These are phyloP conservation scores for Trifolium repens DNA, from an alignment of 306 rosid genomes.

Conservation along the genomic window DNA sequence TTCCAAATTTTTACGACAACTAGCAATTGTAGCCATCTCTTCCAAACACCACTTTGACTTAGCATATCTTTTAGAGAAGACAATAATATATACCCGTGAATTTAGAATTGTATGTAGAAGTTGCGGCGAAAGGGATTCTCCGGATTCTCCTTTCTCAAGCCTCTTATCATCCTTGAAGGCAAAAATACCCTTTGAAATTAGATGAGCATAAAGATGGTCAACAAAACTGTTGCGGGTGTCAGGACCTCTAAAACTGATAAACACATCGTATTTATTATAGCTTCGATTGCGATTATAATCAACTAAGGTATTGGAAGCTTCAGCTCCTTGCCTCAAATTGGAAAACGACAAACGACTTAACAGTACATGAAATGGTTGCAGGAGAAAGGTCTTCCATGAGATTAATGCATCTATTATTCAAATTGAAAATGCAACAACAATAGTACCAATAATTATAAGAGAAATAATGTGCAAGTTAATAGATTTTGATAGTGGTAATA, in stretches of 20 bases:
- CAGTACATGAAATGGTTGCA: neutral
- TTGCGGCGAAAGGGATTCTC: neutral
- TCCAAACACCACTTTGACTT: conserved; percentile 37
- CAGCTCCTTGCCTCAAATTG: neutral
- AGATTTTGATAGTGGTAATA: too few species aligned
- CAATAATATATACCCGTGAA: conserved; percentile 2
- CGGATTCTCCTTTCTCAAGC: conserved; percentile 31
- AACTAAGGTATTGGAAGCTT: neutral
- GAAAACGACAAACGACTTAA: neutral
- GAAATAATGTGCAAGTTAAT: neutral
- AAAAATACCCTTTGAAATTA: conserved; percentile 17
- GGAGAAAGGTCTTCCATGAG: too few species aligned
- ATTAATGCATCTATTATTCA: too few species aligned
- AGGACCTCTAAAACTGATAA: conserved; percentile 34
- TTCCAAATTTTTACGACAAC: neutral
- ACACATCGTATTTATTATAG: conserved; percentile 34
- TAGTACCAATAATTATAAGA: too few species aligned
- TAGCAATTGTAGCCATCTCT: conserved; percentile 27
- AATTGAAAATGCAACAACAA: too few species aligned
- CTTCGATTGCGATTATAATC: neutral
- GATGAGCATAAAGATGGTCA: conserved; percentile 34
- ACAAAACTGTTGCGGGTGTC: conserved; percentile 33
- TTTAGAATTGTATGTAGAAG: neutral
- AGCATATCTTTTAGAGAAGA: conserved; percentile 22
- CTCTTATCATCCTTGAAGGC: conserved; percentile 33